These are phyloP conservation scores for Emericellopsis atlantica DNA, from an alignment of 2,329 filamentous ascomycete genomes.

Conservation along the genomic window DNA sequence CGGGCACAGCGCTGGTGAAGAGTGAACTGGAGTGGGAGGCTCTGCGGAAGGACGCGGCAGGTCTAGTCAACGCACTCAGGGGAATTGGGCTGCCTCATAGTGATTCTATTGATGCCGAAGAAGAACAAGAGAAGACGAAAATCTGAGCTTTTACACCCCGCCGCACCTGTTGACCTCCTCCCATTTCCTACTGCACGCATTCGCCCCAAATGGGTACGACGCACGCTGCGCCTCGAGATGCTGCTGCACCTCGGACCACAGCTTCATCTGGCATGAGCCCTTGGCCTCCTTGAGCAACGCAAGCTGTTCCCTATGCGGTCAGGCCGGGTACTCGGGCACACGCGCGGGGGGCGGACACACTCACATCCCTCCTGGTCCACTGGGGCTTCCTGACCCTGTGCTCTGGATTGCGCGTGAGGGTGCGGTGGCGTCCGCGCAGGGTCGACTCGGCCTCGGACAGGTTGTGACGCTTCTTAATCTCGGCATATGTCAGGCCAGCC, in stretches of 20 bases:
- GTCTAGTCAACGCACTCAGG: constrained; percentile 10
- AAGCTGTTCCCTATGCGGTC: no score
- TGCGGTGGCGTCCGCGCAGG: constrained; percentile 54
- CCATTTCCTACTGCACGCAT: constrained; percentile 47
- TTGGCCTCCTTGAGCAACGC: constrained; percentile 9
- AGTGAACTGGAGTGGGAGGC: constrained; percentile 43
- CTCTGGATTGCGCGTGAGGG: constrained; percentile 25
- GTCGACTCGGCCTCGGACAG: constrained; percentile 60
- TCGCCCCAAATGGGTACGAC: constrained; percentile 45
- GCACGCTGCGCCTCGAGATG: constrained; percentile 39
- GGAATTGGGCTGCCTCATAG: constrained; percentile 16
- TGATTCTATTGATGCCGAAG: background rate
- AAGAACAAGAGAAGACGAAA: background rate
- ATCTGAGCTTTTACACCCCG: background rate
- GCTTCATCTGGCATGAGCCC: constrained; percentile 24
- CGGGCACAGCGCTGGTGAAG: constrained; percentile 52
- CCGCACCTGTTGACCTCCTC: constrained; percentile 11
- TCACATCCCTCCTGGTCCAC: constrained; percentile 15
- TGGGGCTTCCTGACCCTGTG: constrained; percentile 10
- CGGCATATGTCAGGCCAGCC: constrained; percentile 48
- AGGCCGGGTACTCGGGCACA: no score
- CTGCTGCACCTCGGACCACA: constrained; percentile 43
- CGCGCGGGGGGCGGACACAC: background rate
- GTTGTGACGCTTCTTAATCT: constrained; percentile 42
- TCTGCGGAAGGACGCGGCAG: constrained; percentile 23